phyloP scores from a whole-genome alignment of 768 basidiomycete genomes.

The Pulveroboletus sp. region DNA sequence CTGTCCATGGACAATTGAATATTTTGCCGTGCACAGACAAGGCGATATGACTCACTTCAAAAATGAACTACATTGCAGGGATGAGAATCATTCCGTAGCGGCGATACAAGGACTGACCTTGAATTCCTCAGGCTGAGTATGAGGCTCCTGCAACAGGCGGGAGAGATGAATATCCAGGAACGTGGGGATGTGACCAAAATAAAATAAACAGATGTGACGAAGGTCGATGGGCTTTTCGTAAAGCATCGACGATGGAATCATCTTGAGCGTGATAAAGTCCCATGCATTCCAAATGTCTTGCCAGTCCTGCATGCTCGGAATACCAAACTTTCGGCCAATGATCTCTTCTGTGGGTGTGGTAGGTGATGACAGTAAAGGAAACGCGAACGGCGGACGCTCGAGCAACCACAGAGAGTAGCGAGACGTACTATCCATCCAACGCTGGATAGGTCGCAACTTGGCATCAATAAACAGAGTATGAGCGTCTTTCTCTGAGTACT shows the following conservation, averaged over 20 bases:
- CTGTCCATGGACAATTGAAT: slow-evolving; percentile 37
- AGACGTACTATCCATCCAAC: slow-evolving; percentile 72
- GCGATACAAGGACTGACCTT: slow-evolving; percentile 42
- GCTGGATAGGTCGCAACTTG: slow-evolving; percentile 77
- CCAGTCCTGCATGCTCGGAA: slow-evolving; percentile 81
- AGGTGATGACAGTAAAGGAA: slow-evolving; percentile 55
- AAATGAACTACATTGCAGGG: slow-evolving; percentile 50
- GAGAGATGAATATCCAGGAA: slow-evolving; percentile 92
- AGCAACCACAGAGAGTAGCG: slow-evolving; percentile 88
- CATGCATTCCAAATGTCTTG: slow-evolving; percentile 78
- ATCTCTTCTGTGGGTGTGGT: slow-evolving; percentile 15
- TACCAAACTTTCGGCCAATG: slow-evolving; percentile 41
- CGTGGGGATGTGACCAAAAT: slow-evolving; percentile 88
- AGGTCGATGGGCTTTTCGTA: slow-evolving; percentile 90
- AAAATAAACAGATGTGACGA: slow-evolving; percentile 96
- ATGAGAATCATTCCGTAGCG: slow-evolving; percentile 3
- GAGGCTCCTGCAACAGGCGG: slow-evolving; percentile 63
- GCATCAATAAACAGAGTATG: slow-evolving; percentile 65
- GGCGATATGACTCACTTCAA: slow-evolving; percentile 50
- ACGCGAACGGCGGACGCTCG: slow-evolving; percentile 78
- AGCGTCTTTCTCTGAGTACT: slow-evolving; percentile 80
- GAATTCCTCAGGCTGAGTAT: slow-evolving; percentile 81
- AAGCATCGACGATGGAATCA: slow-evolving; percentile 86
- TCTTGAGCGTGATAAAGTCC: slow-evolving; percentile 78
- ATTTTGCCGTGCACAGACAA: background rate